Conservation (phyloP, 2,329 filamentous ascomycete species). For the Ophiostoma tasmaniense region DNA sequence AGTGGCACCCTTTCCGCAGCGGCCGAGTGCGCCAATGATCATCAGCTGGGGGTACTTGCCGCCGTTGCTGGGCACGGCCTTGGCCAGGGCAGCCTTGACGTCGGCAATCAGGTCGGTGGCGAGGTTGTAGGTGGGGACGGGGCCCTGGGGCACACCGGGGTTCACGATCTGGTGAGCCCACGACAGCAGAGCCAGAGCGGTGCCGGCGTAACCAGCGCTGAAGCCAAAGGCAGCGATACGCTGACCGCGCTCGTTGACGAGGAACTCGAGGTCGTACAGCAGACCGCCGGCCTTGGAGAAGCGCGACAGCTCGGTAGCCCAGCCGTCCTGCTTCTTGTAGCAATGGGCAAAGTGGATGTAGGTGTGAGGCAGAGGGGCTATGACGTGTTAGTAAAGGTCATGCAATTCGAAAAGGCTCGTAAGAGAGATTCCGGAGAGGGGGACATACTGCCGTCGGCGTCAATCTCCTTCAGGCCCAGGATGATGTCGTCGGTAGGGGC, state of each 20-base stretch:
- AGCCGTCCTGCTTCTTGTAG: constrained; percentile 70
- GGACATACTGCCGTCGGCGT: constrained; percentile 47
- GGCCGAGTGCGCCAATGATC: constrained; percentile 75
- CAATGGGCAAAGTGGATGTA: constrained; percentile 60
- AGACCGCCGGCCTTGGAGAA: constrained; percentile 69
- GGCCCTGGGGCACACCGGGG: constrained; percentile 18
- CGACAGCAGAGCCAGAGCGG: constrained; percentile 65
- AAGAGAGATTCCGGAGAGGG: too few species aligned
- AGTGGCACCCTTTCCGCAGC: constrained; percentile 78
- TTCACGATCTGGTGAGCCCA: constrained; percentile 78
- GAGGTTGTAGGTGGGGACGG: constrained; percentile 28
- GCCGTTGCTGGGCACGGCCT: constrained; percentile 49
- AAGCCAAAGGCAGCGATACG: constrained; percentile 66
- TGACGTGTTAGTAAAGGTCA: neutral
- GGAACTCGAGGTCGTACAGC: constrained; percentile 80
- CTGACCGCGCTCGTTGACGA: constrained; percentile 59
- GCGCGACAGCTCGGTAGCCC: constrained; percentile 69
- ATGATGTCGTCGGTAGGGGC: constrained; percentile 62
- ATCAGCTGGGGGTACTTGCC: constrained; percentile 65
- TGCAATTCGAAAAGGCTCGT: neutral
- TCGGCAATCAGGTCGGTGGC: constrained; percentile 54
- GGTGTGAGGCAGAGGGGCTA: constrained; percentile 59
- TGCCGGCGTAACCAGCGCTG: constrained; percentile 67
- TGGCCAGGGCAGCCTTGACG: constrained; percentile 62
- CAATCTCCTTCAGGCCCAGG: constrained; percentile 69